Evolutionary conservation across 225 moss, liverwort and hornwort genomes (phyloP), one percentile per base, ranked within the genome.

Genomic region (Neckera pumila): DNA sequence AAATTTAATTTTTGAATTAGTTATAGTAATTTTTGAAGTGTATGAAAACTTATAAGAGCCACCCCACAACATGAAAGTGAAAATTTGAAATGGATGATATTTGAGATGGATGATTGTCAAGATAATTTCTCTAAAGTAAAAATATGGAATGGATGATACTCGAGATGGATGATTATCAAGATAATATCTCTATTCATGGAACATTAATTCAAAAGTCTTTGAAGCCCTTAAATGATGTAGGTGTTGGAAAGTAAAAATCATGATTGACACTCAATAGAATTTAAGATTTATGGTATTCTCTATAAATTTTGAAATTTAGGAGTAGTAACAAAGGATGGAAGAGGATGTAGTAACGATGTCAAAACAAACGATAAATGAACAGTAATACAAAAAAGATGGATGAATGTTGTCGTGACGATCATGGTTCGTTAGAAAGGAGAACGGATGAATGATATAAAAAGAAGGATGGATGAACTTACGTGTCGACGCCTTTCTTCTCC

Each of bases 21-120:
- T 42, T 42, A 71, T 42, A 26, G 3, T 1, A 70, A 25, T 25
- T 40, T 70, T 40, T 14, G 23, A 67, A 67, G 0, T 13, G 1
- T 40, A 40, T 1, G 0, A 25, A 70, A 4, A 70, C 25, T 40
- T 40, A 14, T 18, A 0, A 38, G 2, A 69, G 13, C 7, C 0
- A 13, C 1, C 13, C 0, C 8, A 40, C 1, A 14, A 8, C 40
- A 7, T 42, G 8, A 15, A 71, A 6, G 8, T 25, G 3, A 40
- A 40, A 23, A 70, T 14, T 25, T 40, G 3, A 4, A 14, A 4
- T 70, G 14, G 1, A 70, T 23, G 23, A 70, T 4, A 23, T 0
- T n/a, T 69, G 11, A 70, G 4, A 38, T 23, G 8, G 40, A 70
- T 70, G 40, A 8, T 14, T 40, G 14, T 14, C 2, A 40, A 2